A percentile compares a stretch with the other conserved stretches of the same genome.
phyloP scores from a whole-genome alignment of 2,329 filamentous ascomycete genomes.

The Pleurostoma richardsiae region DNA sequence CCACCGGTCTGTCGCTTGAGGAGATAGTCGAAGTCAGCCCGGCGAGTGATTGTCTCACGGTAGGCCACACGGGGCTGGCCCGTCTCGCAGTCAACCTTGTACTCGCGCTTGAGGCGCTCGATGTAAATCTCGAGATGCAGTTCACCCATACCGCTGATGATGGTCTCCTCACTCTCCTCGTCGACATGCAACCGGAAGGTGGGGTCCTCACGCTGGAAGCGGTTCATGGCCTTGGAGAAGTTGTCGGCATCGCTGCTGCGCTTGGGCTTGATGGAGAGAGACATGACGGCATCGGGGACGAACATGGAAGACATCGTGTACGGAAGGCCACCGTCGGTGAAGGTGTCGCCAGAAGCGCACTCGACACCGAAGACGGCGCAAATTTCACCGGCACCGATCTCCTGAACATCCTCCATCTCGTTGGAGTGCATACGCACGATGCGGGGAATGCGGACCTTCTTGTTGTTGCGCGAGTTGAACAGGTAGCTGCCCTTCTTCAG shows the following conservation, averaged over 20 bases:
- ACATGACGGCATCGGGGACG: slow-evolving; percentile 96
- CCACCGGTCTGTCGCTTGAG: slow-evolving; percentile 95
- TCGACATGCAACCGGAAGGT: slow-evolving; percentile 96
- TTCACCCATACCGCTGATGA: slow-evolving; percentile 98
- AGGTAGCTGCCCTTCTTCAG: slow-evolving; percentile 85
- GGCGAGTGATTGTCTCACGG: slow-evolving; percentile 82
- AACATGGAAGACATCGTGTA: slow-evolving; percentile 99
- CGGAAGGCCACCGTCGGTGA: slow-evolving; percentile 86
- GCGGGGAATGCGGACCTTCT: slow-evolving; percentile 93
- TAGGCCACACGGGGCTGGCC: slow-evolving; percentile 96
- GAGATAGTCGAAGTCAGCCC: slow-evolving; percentile 83
- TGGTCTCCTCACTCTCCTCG: slow-evolving; percentile 87
- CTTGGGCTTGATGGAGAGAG: slow-evolving; percentile 94
- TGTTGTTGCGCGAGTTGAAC: slow-evolving; percentile 89
- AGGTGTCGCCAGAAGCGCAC: slow-evolving; percentile 95
- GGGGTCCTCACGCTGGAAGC: slow-evolving; percentile 96
- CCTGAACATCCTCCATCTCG: slow-evolving; percentile 94
- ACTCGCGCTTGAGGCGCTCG: slow-evolving; percentile 93
- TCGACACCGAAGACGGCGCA: slow-evolving; percentile 98
- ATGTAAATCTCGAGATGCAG: slow-evolving; percentile 96
- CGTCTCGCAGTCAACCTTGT: slow-evolving; percentile 93
- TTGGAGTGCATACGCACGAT: slow-evolving; percentile 99
- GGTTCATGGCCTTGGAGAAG: slow-evolving; percentile 98
- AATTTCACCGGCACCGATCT: slow-evolving; percentile 94
- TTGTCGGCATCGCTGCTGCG: slow-evolving; percentile 85